Base-by-base conservation (phyloP, 2,329 filamentous ascomycete genomes). In the Mycocentrospora acerina region DNA sequence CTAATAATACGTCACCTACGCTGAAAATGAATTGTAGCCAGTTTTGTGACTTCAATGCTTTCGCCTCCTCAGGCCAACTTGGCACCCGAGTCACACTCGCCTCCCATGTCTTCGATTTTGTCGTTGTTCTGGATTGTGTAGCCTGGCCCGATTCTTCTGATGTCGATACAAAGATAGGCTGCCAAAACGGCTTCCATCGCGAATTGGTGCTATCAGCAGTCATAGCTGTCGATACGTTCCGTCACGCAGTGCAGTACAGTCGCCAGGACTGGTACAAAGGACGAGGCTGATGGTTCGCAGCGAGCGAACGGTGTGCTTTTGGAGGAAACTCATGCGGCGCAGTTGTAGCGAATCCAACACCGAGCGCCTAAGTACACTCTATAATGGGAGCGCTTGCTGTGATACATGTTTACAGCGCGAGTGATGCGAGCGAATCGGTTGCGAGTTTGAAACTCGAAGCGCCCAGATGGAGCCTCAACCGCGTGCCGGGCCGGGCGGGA, bases 41-140 rank as follows among this genome's bases (percentile, higher is more conserved):
- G 14, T 32, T 55, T 7, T 51, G 50, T 19, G 47, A 42, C 24
- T 58, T 61, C 25, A 64, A 24, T 2, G 46, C 35, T 14, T 37
- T 40, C 8, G 56, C 59, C 28, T 62, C 49, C 22, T 59, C 50
- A 16, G 60, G 60, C 60, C 60, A 66, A 35, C 56, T 62, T n/a
- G 44, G 40, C 2, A 66, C 48, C 6, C 37, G 41, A 4, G 43
- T 43, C 10, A 62, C 35, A 1, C 47, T 55, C 1, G 59, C 51
- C 25, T 45, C 31, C 51, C 51, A 59, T 26, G 42, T 53, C 26
- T 60, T 62, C 22, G 50, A 45, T 18, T 53, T 60, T 3, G 38
- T 13, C 4, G 24, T 17, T 28, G 27, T 2, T 2, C 11, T 27
- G 29, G 29, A 24, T 6, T 32, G 24, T 7, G 32, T 7, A n/a